phyloP scores from a whole-genome alignment of 2,329 filamentous ascomycete species.

The Erysiphe neolycopersici region DNA sequence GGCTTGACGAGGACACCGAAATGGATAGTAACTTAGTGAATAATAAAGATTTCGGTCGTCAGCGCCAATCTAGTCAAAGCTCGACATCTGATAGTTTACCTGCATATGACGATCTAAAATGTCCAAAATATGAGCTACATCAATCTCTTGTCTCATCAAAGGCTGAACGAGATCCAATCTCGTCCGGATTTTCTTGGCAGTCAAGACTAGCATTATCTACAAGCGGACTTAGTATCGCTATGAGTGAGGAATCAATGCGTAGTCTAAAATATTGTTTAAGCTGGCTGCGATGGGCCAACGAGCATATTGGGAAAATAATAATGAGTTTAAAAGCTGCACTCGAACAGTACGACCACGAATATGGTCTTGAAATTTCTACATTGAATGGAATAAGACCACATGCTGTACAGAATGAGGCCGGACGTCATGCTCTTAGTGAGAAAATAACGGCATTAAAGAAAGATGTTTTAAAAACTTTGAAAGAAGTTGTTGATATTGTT shows the following conservation, averaged over 20 bases:
- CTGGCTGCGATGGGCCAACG: conserved; percentile 59
- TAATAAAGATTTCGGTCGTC: conserved; percentile 11
- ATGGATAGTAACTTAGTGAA: not conserved
- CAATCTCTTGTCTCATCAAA: conserved; percentile 14
- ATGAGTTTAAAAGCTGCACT: conserved; percentile 46
- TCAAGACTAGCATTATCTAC: conserved; percentile 72
- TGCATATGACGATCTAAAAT: conserved; percentile 55
- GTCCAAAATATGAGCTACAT: conserved; percentile 40
- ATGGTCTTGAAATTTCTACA: conserved; percentile 11
- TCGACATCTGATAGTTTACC: conserved; percentile 46
- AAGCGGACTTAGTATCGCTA: conserved; percentile 68
- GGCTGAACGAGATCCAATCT: conserved; percentile 8
- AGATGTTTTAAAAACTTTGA: conserved; percentile 53
- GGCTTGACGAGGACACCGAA: conserved; percentile 19
- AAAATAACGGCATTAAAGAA: conserved; percentile 36
- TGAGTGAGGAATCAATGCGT: conserved; percentile 66
- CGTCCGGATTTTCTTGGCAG: conserved; percentile 31
- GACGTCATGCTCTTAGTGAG: conserved; percentile 9
- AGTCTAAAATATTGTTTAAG: conserved; percentile 65
- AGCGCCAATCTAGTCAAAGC: conserved; percentile 9
- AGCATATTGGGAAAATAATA: conserved; percentile 52
- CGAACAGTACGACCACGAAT: conserved; percentile 43
- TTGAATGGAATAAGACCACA: conserved; percentile 6
- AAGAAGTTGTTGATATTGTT: conserved; percentile 59
- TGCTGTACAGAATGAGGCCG: conserved; percentile 8